Evolutionary conservation across 106 monocot species (phyloP).

Genomic region (Posidonia australis): DNA sequence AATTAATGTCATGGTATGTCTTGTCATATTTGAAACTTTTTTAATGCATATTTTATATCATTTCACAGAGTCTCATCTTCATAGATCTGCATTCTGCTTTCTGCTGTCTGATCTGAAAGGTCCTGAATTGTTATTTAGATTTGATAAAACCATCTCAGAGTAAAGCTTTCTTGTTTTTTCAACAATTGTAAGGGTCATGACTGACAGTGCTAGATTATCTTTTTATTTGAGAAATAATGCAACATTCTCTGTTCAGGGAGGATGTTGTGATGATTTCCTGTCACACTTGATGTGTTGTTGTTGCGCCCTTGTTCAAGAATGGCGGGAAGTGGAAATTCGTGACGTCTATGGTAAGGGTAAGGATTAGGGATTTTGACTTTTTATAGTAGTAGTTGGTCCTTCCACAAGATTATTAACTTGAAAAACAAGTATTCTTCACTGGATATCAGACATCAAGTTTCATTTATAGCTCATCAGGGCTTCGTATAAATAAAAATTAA

Average conservation of each 20-base stretch:
- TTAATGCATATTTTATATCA: too few relatives aligned
- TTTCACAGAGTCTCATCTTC: too few relatives aligned
- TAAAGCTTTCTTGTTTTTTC: too few relatives aligned
- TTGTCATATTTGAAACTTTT: too few relatives aligned
- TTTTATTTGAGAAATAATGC: not conserved
- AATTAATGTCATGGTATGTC: too few relatives aligned
- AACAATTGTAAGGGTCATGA: too few relatives aligned
- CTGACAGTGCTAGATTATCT: too few relatives aligned
- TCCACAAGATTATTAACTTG: not conserved
- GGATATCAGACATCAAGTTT: not conserved
- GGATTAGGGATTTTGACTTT: not conserved
- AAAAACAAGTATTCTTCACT: not conserved
- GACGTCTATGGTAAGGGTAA: slow-evolving; percentile 28
- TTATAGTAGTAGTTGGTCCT: not conserved
- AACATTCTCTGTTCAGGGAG: slow-evolving; percentile 38
- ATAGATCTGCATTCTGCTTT: too few relatives aligned
- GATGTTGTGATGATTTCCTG: slow-evolving; percentile 75
- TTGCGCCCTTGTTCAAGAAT: slow-evolving; percentile 97
- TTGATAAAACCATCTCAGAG: too few relatives aligned
- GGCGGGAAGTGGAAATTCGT: slow-evolving; percentile 81
- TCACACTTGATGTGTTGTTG: slow-evolving; percentile 96
- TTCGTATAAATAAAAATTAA: not conserved
- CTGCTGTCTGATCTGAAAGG: too few relatives aligned
- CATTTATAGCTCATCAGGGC: not conserved
- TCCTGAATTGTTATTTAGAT: too few relatives aligned